These are phyloP conservation scores for Skeletonema menzelii DNA, from an alignment of 108 stramenopile species.

Conservation along the genomic window DNA sequence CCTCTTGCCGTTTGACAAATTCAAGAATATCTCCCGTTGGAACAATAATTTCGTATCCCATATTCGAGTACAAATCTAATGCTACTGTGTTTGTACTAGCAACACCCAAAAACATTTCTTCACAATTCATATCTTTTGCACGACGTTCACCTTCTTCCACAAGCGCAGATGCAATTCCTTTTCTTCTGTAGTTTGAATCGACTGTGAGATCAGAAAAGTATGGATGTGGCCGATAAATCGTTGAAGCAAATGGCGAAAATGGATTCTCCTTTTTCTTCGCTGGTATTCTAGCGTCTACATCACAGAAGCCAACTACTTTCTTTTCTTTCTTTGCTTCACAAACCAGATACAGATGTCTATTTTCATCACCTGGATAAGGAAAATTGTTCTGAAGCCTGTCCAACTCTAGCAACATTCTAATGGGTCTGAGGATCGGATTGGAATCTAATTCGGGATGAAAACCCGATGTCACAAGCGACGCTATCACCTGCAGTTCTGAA, in stretches of 20 bases:
- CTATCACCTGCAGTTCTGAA: neutral
- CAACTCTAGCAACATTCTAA: conserved; percentile 9
- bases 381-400: conserved; percentile 16
- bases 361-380: conserved; percentile 6
- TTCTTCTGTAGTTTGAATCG: neutral
- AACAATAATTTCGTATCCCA: conserved; percentile 9
- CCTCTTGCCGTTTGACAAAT: conserved; percentile 4
- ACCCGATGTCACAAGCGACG: neutral
- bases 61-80: conserved; percentile 6
- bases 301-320: conserved; percentile 12
- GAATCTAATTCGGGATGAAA: conserved; percentile 4
- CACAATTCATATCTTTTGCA: conserved; percentile 5
- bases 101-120: conserved; percentile 11
- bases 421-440: conserved; percentile 7
- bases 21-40: conserved; percentile 7
- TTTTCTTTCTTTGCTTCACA: conserved; percentile 2
- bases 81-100: neutral
- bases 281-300: conserved; percentile 17
- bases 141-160: neutral
- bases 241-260: conserved; percentile 4
- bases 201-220: conserved; percentile 22
- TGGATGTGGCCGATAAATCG: conserved; percentile 8
- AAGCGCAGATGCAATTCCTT: conserved; percentile 10
- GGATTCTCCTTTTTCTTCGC: conserved; percentile 4
- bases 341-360: conserved; percentile 10